phyloP scores from a whole-genome alignment of 192 early-diverging fungal species.

The Entomortierella beljakovae region DNA sequence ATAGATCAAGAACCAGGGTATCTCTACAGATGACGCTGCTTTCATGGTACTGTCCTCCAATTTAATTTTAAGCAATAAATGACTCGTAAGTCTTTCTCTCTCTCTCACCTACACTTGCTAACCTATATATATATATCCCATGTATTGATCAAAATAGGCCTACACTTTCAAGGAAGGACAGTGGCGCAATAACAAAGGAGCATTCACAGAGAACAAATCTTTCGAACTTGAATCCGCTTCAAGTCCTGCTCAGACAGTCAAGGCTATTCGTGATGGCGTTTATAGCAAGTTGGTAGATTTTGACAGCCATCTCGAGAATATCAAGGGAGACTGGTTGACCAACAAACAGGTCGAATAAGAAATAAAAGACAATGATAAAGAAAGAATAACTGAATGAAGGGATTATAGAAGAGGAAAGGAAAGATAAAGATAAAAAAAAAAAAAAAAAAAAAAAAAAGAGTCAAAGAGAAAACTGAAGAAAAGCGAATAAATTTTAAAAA shows the following conservation, averaged over 20 bases:
- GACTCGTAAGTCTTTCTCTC: no score
- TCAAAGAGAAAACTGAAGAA: not conserved
- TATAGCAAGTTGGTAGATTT: conserved; percentile 70
- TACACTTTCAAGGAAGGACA: conserved; percentile 63
- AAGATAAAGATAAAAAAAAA: not conserved
- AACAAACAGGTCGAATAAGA: conserved; percentile 50
- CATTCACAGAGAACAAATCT: conserved; percentile 34
- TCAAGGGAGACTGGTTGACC: conserved; percentile 70
- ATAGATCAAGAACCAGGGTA: conserved; percentile 49
- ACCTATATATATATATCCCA: no score
- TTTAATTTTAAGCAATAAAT: conserved; percentile 7
- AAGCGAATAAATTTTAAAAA: no score
- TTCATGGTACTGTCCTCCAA: conserved; percentile 19
- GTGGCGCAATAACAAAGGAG: conserved; percentile 59
- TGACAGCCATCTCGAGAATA: conserved; percentile 77
- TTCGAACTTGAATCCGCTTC: conserved; percentile 54
- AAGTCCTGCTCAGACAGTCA: conserved; percentile 28
- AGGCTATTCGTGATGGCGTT: conserved; percentile 53
- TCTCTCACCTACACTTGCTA: no score
- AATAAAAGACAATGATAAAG: not conserved
- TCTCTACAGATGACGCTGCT: conserved; percentile 21
- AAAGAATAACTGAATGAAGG: not conserved
- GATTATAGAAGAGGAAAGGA: not conserved
- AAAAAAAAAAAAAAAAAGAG: not conserved
- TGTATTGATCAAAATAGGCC: conserved; percentile 63